phyloP scores from a whole-genome alignment of 2,329 filamentous ascomycete genomes.

The Alternaria rosae region DNA sequence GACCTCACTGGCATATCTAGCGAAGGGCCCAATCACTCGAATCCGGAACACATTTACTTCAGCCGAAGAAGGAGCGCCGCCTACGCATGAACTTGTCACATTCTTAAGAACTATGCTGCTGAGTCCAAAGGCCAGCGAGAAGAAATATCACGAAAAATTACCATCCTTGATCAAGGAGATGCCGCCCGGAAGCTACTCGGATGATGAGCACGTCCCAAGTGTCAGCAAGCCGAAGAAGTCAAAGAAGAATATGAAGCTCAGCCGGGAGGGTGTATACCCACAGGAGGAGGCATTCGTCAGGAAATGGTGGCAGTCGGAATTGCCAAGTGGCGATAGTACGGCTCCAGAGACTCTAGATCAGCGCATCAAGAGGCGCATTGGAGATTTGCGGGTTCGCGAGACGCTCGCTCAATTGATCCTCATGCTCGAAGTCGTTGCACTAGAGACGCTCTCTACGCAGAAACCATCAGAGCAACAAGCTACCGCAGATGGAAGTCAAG shows the following conservation, averaged over 20 bases:
- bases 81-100: conserved; percentile 69
- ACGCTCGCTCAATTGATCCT: conserved; percentile 83
- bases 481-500: conserved; percentile 26
- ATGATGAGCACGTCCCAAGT: conserved; percentile 50
- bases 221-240: conserved; percentile 49
- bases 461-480: conserved; percentile 34
- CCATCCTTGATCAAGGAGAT: conserved; percentile 69
- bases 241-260: conserved; percentile 61
- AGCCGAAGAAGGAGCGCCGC: conserved; percentile 66
- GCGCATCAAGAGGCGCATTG: conserved; percentile 68
- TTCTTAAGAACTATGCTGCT: conserved; percentile 76
- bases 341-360: conserved; percentile 52
- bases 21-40: conserved; percentile 79
- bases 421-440: conserved; percentile 76
- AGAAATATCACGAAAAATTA: conserved; percentile 78
- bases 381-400: conserved; percentile 74
- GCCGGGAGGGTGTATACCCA: conserved; percentile 73
- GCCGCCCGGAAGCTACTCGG: conserved; percentile 51
- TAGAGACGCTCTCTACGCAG: conserved; percentile 61
- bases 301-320: conserved; percentile 70
- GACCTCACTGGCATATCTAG: conserved; percentile 83
- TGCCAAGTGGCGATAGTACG: conserved; percentile 46
- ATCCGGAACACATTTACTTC: conserved; percentile 74
- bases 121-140: conserved; percentile 73
- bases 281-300: conserved; percentile 70